phyloP scores from a whole-genome alignment of 148 eudicot species.

The Vaccinium myrtillus region DNA sequence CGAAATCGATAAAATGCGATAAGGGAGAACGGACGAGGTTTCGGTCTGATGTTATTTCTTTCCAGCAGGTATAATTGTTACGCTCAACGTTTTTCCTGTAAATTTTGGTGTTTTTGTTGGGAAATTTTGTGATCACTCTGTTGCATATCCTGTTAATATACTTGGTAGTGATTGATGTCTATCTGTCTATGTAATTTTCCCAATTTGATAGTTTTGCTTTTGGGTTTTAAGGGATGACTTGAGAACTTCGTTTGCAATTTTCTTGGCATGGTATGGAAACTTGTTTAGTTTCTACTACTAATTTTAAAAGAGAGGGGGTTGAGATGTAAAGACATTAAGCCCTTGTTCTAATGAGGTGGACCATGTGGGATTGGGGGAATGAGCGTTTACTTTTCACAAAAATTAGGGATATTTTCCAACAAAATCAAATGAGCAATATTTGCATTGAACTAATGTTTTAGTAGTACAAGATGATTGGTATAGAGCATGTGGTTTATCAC shows the following conservation, averaged over 20 bases:
- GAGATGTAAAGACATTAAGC: neutral
- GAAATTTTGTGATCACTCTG: neutral
- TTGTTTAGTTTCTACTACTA: neutral
- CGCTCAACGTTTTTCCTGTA: neutral
- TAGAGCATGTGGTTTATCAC: neutral
- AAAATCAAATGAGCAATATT: neutral
- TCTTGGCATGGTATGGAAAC: neutral
- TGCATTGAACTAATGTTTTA: neutral
- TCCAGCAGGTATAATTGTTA: conserved; percentile 70
- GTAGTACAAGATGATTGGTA: neutral
- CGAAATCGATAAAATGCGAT: conserved; percentile 79
- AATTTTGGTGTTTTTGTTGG: neutral
- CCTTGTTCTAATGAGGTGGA: neutral
- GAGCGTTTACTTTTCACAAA: neutral
- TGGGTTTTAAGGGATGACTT: neutral
- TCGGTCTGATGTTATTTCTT: conserved; percentile 84
- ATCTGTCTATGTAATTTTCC: neutral
- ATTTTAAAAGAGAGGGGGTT: neutral
- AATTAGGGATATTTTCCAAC: neutral
- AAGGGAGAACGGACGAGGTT: conserved; percentile 94
- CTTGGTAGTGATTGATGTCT: neutral
- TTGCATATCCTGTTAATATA: neutral
- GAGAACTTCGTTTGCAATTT: neutral
- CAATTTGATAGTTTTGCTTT: conserved; percentile 4
- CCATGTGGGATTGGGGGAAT: neutral